Evolutionary conservation across 164 flowering plant genomes (phyloP).

Genomic region (Magnolia officinalis): DNA sequence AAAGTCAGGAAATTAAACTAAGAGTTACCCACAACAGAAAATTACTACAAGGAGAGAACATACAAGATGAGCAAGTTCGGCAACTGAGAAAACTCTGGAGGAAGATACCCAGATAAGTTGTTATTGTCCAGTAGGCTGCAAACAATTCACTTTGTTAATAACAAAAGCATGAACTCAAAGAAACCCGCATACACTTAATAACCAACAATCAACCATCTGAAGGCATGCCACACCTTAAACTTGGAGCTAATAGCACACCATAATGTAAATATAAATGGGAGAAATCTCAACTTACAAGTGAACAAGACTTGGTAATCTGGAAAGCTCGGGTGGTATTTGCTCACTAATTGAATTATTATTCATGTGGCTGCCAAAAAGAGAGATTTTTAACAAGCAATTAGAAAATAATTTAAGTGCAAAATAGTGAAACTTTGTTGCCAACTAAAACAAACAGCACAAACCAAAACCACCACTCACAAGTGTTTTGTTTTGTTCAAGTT

Average conservation of each 20-base stretch:
- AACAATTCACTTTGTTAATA: conserved; percentile 6
- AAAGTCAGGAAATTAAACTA: conserved; percentile 36
- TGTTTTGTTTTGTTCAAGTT: conserved; percentile 52
- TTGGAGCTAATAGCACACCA: neutral
- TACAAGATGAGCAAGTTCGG: conserved; percentile 12
- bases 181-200: neutral
- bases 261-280: neutral
- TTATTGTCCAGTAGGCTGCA: conserved; percentile 78
- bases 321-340: conserved; percentile 71
- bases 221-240: neutral
- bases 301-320: conserved; percentile 53
- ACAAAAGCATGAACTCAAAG: neutral
- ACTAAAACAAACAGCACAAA: neutral
- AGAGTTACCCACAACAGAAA: conserved; percentile 34
- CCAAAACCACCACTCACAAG: conserved; percentile 50
- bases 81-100: conserved; percentile 49
- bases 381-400: neutral
- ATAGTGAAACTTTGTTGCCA: neutral
- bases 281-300: conserved; percentile 64
- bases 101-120: conserved; percentile 72
- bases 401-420: neutral
- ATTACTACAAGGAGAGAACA: neutral
- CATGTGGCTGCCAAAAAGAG: conserved; percentile 57
- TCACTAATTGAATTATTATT: conserved; percentile 94
- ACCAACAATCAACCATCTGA: neutral